phyloP scores from a whole-genome alignment of 306 rosid genomes.

The Pueraria montana region DNA sequence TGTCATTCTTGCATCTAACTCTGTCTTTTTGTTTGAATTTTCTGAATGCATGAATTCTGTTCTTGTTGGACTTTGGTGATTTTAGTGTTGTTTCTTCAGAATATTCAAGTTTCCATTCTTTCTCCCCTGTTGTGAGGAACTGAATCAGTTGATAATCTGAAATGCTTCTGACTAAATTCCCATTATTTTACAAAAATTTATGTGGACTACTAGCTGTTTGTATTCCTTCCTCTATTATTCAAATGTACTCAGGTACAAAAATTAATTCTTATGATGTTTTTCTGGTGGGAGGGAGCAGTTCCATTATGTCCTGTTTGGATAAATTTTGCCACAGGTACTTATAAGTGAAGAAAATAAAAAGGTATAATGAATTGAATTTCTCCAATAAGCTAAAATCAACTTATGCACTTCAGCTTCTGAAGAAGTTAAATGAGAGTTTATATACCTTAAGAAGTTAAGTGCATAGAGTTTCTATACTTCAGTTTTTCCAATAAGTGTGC shows the following conservation, averaged over 20 bases:
- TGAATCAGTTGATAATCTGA: slow-evolving; percentile 36
- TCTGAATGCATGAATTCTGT: not conserved
- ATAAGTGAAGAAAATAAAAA: not conserved
- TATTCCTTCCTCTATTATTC: not conserved
- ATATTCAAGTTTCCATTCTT: not conserved
- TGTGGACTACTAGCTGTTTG: not conserved
- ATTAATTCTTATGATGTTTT: not conserved
- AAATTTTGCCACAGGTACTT: not conserved
- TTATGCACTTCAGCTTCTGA: not conserved
- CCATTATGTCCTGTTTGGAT: not conserved
- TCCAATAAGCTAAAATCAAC: not conserved
- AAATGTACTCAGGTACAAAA: slow-evolving; percentile 23
- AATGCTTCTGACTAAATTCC: slow-evolving; percentile 1
- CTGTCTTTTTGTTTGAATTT: not conserved
- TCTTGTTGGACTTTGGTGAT: not conserved
- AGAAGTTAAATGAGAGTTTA: not conserved
- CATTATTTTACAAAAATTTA: not conserved
- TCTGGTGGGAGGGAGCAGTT: not conserved
- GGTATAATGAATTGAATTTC: not conserved
- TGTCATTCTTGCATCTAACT: not conserved
- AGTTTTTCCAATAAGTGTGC: no score
- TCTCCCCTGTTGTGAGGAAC: not conserved
- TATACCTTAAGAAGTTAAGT: no score
- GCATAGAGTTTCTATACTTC: no score
- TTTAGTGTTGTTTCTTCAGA: slow-evolving; percentile 22